Evolutionary conservation across 2,329 filamentous ascomycete species (phyloP), one percentile per base, ranked within the genome.

Genomic region (Xylaria sp.): DNA sequence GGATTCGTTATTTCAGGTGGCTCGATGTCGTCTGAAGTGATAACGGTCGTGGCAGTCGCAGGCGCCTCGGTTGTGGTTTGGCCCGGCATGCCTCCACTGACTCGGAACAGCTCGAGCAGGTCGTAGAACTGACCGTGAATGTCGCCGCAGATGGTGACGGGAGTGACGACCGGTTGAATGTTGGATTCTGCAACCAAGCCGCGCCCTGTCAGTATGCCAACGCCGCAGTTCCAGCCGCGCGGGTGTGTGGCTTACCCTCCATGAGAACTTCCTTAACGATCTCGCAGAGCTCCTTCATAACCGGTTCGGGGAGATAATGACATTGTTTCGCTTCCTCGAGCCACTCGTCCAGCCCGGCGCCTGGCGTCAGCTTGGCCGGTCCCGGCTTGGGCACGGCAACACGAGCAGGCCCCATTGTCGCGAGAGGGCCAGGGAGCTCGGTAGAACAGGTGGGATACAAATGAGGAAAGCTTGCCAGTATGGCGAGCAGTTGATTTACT

Each of bases 121-220:
- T 99, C 96, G 82, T 99, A 98, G 81, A 98, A 98, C 82, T 99
- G 96, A 75, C 96, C 96, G 81, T 99, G 96, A 70, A 99, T 98
- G 79, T 99, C 96, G 78, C 96, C 96, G 78, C 96, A 98, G 71
- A 99, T 92, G 5, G 96, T 99, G 70, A 99, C 96, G 7, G 96
- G 96, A 0, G 96, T 97, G 62, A 92, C 90, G 23, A 99, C 95
- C n/a, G 96, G 96, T 80, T 98, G 96, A 67, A 99, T 98, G 80
- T 99, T 99, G 72, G 94, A 97, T 83, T 99, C 96, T 97, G 74
- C 10, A 59, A 25, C 41, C 25, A 23, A 56, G 58, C 36, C 43
- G 43, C 3, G 8, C 34, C 20, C 20, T 41, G 53, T 64, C 58
- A 64, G 56, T 30, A 53, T 46, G 32, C 36, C 28, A 41, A 18